phyloP scores from a whole-genome alignment of 2,329 filamentous ascomycete genomes.

The Cladophialophora immunda region DNA sequence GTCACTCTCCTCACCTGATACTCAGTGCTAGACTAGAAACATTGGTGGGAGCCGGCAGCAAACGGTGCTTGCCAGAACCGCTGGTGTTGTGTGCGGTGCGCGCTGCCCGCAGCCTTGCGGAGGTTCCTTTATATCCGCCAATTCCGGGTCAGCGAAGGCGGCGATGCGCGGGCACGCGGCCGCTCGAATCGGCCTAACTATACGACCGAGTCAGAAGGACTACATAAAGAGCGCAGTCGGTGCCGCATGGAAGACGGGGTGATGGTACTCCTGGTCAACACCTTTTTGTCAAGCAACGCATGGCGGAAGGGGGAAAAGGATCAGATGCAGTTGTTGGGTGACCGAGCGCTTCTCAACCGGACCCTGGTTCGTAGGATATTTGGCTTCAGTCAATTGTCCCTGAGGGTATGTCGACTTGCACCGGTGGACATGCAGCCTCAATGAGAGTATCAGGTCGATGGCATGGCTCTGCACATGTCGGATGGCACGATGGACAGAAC shows the following conservation, averaged over 20 bases:
- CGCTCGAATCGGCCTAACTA: background rate
- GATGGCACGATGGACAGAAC: background rate
- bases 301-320: background rate
- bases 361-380: background rate
- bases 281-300: background rate
- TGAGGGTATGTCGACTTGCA: constrained; percentile 1
- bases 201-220: background rate
- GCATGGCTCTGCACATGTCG: background rate
- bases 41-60: background rate
- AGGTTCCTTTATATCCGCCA: background rate
- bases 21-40: background rate
- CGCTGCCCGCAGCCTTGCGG: background rate
- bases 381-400: background rate
- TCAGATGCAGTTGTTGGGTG: background rate
- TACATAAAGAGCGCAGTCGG: background rate
- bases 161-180: background rate
- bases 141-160: background rate
- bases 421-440: background rate
- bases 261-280: background rate
- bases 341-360: background rate
- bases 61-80: background rate
- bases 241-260: background rate
- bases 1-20: background rate
- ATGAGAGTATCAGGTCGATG: background rate
- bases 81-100: background rate